Conservation (phyloP, 805 yeast species). For the Yamadazyma insecticola region DNA sequence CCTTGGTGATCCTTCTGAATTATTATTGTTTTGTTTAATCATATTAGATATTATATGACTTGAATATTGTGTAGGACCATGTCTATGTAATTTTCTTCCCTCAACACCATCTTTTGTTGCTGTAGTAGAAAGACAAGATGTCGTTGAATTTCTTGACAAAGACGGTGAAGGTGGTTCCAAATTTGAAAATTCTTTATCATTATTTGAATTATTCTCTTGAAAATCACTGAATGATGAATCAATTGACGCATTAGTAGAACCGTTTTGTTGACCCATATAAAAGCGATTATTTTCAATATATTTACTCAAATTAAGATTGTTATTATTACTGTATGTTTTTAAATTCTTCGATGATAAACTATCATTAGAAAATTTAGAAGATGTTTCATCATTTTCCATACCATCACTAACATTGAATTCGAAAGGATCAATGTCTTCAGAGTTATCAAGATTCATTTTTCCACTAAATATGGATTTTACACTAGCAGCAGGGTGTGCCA, state of each 20-base stretch:
- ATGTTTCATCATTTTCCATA: constrained; percentile 2
- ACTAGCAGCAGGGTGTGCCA: constrained; percentile 43
- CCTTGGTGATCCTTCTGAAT: not conserved
- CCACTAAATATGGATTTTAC: constrained; percentile 36
- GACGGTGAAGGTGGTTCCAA: constrained; percentile 43
- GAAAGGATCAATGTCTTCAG: constrained; percentile 18
- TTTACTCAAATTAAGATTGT: not conserved
- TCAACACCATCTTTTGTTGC: constrained; percentile 74
- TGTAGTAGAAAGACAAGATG: constrained; percentile 66
- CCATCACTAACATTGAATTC: constrained; percentile 10
- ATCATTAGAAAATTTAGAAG: constrained; percentile 8
- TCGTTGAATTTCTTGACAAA: constrained; percentile 54
- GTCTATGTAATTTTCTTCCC: constrained; percentile 52
- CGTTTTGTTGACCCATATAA: constrained; percentile 1
- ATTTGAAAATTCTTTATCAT: constrained; percentile 1
- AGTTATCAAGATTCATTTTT: constrained; percentile 21
- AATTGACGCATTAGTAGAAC: constrained; percentile 11
- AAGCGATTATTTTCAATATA: not conserved
- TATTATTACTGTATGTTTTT: constrained; percentile 5
- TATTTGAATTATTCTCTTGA: not conserved
- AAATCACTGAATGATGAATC: constrained; percentile 16
- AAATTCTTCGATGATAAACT: constrained; percentile 18
- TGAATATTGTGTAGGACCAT: constrained; percentile 34
- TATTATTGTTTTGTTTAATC: constrained; percentile 7
- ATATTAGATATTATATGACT: constrained; percentile 20